Base-by-base conservation (phyloP, 75 land plant genomes). In the Sequoia sempervirens region DNA sequence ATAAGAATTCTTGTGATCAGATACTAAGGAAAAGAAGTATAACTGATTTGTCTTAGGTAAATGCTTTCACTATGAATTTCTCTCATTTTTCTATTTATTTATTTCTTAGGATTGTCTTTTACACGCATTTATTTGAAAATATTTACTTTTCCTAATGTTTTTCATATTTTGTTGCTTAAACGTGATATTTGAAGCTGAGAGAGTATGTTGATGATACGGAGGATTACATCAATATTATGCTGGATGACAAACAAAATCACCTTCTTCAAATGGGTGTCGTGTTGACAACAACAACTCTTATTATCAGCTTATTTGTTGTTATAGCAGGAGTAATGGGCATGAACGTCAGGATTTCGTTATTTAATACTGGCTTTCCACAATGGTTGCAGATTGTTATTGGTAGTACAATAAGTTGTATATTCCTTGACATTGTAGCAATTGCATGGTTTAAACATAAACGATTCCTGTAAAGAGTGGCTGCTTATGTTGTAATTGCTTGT, bases 181-280 rank as follows among this genome's bases (percentile, higher is more conserved):
- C 40, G 1, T 74, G 76, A 74, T 18, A 58, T 58, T 4, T 30
- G 46, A 40, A 91, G 92, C 83, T 91, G 66, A 80, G 87, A 75
- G 92, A 89, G 83, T 91, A 91, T 54, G 88, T 91, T 82, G 92
- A 91, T 73, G 92, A 91, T 83, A 91, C 92, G 13, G 92, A 91
- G 84, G 92, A 91, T 79, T 91, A 89, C 85, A 91, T 91, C 85
- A 91, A 91, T 52, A 91, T 91, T 28, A 86, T 89, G 88, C 87
- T 91, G 41, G 92, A 91, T 82, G 91, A 87, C 50, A 91, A 91
- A 82, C 91, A 89, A 40, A 91, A 91, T 66, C 92, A 91, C 30
- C 86, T 91, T 45, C 84, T 91, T 43, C 91, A 91, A 82, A 86
- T 91, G 91, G 92, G 88, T 46, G 86, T 91, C 66, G 79, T 91